Base-by-base conservation (phyloP, 768 basidiomycete genomes). In the Hortiboletus campestris region DNA sequence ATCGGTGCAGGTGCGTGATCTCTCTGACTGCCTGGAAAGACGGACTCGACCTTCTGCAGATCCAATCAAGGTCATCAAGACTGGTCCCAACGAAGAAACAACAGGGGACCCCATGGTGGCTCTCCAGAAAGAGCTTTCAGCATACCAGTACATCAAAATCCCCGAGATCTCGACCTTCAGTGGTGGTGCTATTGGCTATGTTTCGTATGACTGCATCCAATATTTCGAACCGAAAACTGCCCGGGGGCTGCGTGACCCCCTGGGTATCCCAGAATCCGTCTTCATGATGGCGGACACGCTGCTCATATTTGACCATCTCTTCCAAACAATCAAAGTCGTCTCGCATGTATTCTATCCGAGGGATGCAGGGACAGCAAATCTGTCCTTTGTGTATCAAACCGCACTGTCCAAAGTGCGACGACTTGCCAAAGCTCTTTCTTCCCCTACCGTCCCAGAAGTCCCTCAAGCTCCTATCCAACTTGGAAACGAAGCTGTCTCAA, bases 221-320 rank as follows among this genome's bases (percentile, higher is more conserved):
- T 86, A 98, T 72, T 99, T 99, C 65, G 97, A 99, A 71, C 94
- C 97, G 49, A 93, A 89, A 75, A 94, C 94, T 8, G 84, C 84
- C 46, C 79, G 86, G 36, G 78, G 83, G 17, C 79, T 94, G 25
- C 74, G 75, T n/a, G 93, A 98, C 69, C 77, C 85, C 10, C 77
- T 97, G 43, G 79, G 80, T n/a, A 89, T 98, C 55, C 97, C 97
- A 2, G 97, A 99, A 70, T 88, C 95, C 12, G 80, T 92, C 59
- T 98, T 98, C 80, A 97, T 99, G 93, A 83, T 98, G 46, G 86
- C 90, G 62, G 95, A 98, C 71, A 94, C 95, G 14, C 82, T 99
- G 60, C 83, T 99, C 71, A 84, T 98, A 66, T 98, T 94, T 73
- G 97, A 99, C 70, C 97, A 98, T 72, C 86, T 98, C 56, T 97